These are phyloP conservation scores for Auricularia heimuer DNA, from an alignment of 768 basidiomycete species.

Conservation along the genomic window DNA sequence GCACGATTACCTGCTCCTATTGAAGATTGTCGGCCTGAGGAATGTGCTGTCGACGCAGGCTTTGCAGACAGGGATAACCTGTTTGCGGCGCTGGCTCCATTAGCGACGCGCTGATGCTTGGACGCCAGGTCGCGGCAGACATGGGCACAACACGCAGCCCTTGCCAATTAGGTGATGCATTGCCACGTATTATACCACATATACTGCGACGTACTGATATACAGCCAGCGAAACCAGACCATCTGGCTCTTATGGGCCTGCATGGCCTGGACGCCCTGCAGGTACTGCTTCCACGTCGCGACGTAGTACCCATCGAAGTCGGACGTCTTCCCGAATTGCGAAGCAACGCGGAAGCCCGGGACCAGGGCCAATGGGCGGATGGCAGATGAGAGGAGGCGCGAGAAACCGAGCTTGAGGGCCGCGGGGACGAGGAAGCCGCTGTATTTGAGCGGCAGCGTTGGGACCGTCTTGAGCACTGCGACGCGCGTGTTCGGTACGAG, in stretches of 20 bases:
- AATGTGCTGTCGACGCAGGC: neutral
- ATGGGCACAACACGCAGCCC: too few species aligned
- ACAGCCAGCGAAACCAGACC: too few species aligned
- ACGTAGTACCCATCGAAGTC: neutral
- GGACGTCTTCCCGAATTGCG: too few species aligned
- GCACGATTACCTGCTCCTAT: constrained; percentile 13
- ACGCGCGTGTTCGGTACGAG: neutral
- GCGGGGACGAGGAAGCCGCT: neutral
- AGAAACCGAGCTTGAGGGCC: neutral
- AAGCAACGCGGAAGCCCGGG: too few species aligned
- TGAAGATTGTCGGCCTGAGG: neutral
- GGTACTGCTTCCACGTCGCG: neutral
- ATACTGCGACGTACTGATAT: too few species aligned
- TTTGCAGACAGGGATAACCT: neutral
- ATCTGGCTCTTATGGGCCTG: neutral
- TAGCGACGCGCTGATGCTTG: too few species aligned
- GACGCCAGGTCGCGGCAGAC: too few species aligned
- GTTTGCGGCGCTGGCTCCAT: neutral
- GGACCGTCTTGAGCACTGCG: neutral
- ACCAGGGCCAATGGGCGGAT: too few species aligned
- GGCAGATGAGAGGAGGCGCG: too few species aligned
- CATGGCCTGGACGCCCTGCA: neutral
- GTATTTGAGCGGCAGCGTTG: neutral
- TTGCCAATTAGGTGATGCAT: too few species aligned
- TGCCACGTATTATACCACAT: too few species aligned